phyloP scores from a whole-genome alignment of 192 early-diverging fungal species.

The Podila minutissima region DNA sequence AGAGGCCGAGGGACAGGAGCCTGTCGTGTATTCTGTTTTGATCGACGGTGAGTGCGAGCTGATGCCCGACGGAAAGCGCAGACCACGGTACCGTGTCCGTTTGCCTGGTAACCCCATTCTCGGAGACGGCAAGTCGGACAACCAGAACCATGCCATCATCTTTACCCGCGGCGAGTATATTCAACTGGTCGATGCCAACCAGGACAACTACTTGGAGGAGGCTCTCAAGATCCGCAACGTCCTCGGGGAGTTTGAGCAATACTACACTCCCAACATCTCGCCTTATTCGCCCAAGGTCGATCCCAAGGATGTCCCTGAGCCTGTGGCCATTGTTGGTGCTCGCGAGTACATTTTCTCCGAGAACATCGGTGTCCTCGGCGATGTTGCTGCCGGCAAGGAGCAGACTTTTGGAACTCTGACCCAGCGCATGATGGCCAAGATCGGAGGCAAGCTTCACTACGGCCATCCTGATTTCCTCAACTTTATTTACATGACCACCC shows the following conservation, averaged over 20 bases:
- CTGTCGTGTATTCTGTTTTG: constrained; percentile 64
- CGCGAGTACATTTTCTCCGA: constrained; percentile 86
- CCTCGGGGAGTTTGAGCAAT: constrained; percentile 82
- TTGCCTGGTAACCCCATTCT: constrained; percentile 83
- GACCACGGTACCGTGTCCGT: constrained; percentile 76
- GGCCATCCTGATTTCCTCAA: constrained; percentile 90
- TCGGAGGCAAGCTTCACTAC: constrained; percentile 83
- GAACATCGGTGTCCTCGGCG: constrained; percentile 80
- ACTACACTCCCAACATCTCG: constrained; percentile 64
- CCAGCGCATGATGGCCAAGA: constrained; percentile 81
- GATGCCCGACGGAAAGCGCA: constrained; percentile 68
- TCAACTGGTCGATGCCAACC: constrained; percentile 86
- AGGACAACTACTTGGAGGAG: constrained; percentile 90
- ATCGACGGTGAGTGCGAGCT: constrained; percentile 80
- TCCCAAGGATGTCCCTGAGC: constrained; percentile 38
- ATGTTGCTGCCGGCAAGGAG: constrained; percentile 86
- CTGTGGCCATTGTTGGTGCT: constrained; percentile 85
- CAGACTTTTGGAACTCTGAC: constrained; percentile 85
- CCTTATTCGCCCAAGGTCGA: constrained; percentile 71
- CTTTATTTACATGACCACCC: constrained; percentile 83
- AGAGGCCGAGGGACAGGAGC: constrained; percentile 60
- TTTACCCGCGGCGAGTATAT: constrained; percentile 86
- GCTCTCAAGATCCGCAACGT: constrained; percentile 85
- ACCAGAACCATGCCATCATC: constrained; percentile 85
- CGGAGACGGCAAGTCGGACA: constrained; percentile 88